Conservation (phyloP, 495 filamentous ascomycete species). For the Pyronema omphalodes region DNA sequence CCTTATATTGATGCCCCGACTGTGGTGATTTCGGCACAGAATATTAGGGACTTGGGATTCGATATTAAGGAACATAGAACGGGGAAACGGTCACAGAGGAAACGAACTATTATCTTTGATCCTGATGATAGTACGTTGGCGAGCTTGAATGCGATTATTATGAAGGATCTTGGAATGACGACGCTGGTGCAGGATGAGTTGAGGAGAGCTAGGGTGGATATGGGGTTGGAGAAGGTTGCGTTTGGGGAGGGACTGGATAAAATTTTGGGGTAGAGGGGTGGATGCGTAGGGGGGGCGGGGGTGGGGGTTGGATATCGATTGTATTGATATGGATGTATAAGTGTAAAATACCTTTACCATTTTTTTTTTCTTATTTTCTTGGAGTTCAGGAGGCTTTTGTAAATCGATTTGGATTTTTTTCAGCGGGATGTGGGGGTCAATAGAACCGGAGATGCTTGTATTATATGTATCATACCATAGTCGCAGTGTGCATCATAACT, state of each 20-base stretch:
- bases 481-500: too few species aligned
- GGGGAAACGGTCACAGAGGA: not conserved
- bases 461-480: too few species aligned
- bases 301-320: not conserved
- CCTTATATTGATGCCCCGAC: not conserved
- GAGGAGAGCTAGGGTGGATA: conserved; percentile 1
- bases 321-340: not conserved
- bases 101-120: not conserved
- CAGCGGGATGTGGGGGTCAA: too few species aligned
- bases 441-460: too few species aligned
- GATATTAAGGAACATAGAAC: not conserved
- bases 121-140: not conserved
- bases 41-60: not conserved
- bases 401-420: too few species aligned
- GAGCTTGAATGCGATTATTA: not conserved
- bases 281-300: not conserved
- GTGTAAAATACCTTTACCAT: too few species aligned
- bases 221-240: not conserved
- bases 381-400: too few species aligned
- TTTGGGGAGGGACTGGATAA: not conserved
- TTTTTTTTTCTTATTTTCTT: too few species aligned
- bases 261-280: not conserved
- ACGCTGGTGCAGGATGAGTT: not conserved
- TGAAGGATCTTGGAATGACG: not conserved
- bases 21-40: not conserved